phyloP scores from a whole-genome alignment of 139 green algal genomes.

The Mesostigma viride region DNA sequence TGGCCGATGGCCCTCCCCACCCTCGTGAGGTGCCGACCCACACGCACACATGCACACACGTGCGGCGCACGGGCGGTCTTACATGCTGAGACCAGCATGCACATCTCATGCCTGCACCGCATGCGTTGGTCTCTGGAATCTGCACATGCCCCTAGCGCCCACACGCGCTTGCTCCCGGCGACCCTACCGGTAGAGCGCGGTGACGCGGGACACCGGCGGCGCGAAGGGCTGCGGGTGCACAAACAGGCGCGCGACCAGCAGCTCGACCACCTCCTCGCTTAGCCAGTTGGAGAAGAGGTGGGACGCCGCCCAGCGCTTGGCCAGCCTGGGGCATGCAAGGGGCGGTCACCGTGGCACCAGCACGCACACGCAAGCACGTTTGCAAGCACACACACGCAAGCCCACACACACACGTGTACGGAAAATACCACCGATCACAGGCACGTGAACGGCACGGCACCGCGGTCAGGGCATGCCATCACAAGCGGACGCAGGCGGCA shows the following conservation, averaged over 20 bases:
- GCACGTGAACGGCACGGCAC: no score
- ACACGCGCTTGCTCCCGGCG: background rate
- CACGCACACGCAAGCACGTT: no score
- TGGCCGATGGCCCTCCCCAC: background rate
- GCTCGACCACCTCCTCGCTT: constrained; percentile 33
- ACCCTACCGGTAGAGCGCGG: constrained; percentile 26
- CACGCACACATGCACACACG: background rate
- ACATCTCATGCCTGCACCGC: background rate
- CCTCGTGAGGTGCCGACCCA: background rate
- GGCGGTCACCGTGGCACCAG: background rate
- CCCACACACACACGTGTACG: no score
- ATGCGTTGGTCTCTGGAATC: background rate
- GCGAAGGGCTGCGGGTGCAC: constrained; percentile 13
- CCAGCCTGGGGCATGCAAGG: constrained; percentile 14
- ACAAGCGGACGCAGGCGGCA: no score
- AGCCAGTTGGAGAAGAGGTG: constrained; percentile 27
- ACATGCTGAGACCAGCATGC: background rate
- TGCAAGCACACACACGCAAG: no score
- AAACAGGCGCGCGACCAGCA: constrained; percentile 32
- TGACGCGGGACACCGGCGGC: constrained; percentile 21
- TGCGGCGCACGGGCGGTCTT: background rate
- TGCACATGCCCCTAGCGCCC: background rate
- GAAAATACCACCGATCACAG: no score
- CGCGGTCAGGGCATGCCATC: no score
- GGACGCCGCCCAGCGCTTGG: constrained; percentile 30